phyloP scores from a whole-genome alignment of 2,329 filamentous ascomycete species.

The Pyrenochaeta sp. region DNA sequence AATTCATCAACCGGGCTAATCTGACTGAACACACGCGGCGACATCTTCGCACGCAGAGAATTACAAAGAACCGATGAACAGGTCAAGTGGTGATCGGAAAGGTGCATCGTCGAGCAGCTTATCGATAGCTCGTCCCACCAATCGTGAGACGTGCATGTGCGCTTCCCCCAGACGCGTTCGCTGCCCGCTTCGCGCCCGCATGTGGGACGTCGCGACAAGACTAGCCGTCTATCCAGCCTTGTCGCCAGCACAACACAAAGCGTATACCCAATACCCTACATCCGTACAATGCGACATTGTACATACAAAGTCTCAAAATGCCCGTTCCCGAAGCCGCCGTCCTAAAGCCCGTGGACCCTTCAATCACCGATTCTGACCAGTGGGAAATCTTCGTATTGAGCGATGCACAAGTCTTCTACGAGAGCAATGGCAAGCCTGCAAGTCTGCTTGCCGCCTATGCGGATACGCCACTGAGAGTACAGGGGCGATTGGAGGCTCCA shows the following conservation, averaged over 20 bases:
- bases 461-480: slow-evolving; percentile 68
- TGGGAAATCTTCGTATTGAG: slow-evolving; percentile 70
- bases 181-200: slow-evolving; percentile 13
- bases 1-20: too few species aligned
- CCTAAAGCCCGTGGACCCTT: slow-evolving; percentile 52
- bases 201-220: neutral
- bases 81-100: neutral
- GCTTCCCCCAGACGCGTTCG: slow-evolving; percentile 12
- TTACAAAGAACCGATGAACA: too few species aligned
- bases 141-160: slow-evolving; percentile 6
- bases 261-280: too few species aligned
- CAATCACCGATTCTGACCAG: slow-evolving; percentile 55
- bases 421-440: slow-evolving; percentile 58
- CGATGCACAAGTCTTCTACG: slow-evolving; percentile 69
- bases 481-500: slow-evolving; percentile 62
- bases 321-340: slow-evolving; percentile 45
- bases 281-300: slow-evolving; percentile 14
- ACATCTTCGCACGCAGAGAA: too few species aligned
- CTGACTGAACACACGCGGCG: too few species aligned
- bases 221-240: neutral
- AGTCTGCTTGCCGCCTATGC: slow-evolving; percentile 69
- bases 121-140: slow-evolving; percentile 2
- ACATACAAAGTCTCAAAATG: slow-evolving; percentile 28
- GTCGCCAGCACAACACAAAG: neutral
- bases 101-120: neutral